A percentile compares a stretch with the other conserved stretches of the same genome.
These are phyloP conservation scores for Hyparrhenia diplandra DNA, from an alignment of 176 grass and related monocot species.

Conservation along the genomic window DNA sequence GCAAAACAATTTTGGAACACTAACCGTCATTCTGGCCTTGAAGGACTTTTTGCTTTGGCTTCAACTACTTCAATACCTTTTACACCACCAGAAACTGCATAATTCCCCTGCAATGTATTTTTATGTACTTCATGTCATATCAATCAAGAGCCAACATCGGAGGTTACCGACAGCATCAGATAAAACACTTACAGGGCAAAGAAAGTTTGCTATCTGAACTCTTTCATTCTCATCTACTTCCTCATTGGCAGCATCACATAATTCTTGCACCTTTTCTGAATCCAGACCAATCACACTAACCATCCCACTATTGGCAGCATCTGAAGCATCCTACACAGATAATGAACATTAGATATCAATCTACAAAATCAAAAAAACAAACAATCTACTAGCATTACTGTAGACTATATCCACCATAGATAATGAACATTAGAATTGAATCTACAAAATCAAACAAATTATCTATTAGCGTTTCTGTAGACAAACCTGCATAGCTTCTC, in stretches of 20 bases:
- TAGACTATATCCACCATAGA: constrained; percentile 66
- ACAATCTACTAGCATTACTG: neutral
- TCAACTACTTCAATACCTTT: constrained; percentile 96
- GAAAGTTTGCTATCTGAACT: constrained; percentile 90
- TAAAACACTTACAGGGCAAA: constrained; percentile 69
- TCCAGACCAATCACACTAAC: constrained; percentile 97
- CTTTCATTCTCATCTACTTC: constrained; percentile 80
- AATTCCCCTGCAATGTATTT: constrained; percentile 61
- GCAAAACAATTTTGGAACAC: constrained; percentile 23
- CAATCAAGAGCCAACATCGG: constrained; percentile 1
- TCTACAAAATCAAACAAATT: neutral
- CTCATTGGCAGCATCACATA: constrained; percentile 88
- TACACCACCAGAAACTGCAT: constrained; percentile 94
- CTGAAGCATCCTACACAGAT: constrained; percentile 75
- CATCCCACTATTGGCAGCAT: constrained; percentile 86
- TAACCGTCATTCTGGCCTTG: constrained; percentile 94
- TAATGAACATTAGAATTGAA: constrained; percentile 1
- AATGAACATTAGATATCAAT: constrained; percentile 11
- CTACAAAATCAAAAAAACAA: neutral
- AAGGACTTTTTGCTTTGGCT: constrained; percentile 97
- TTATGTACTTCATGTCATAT: neutral
- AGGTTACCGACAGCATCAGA: constrained; percentile 7
- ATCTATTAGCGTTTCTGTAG: neutral
- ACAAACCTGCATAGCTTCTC: constrained; percentile 97
- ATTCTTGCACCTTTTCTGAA: constrained; percentile 90